A percentile compares a stretch with the other conserved stretches of the same genome.
Evolutionary conservation across 768 basidiomycete species (phyloP).

Genomic region (Boletus rubroflammeus): DNA sequence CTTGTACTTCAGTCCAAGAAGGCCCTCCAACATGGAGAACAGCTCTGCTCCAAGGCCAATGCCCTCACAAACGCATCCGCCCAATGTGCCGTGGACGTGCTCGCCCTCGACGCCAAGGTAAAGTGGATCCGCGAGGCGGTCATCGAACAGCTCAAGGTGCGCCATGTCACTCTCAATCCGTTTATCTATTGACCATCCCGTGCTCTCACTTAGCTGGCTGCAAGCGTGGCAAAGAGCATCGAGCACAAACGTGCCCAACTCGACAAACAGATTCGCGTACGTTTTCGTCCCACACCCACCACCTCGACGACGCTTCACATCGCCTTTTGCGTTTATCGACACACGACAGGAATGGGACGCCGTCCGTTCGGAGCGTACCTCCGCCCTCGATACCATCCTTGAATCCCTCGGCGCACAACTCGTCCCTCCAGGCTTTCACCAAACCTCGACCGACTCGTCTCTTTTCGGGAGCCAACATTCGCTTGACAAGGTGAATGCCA

Average conservation of each 20-base stretch:
- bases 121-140: slow-evolving; percentile 75
- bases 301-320: not conserved
- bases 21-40: slow-evolving; percentile 73
- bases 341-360: slow-evolving; percentile 64
- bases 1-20: slow-evolving; percentile 81
- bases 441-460: slow-evolving; percentile 61
- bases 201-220: slow-evolving; percentile 54
- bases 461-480: slow-evolving; percentile 78
- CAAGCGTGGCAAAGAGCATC: slow-evolving; percentile 68
- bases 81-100: slow-evolving; percentile 62
- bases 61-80: slow-evolving; percentile 62
- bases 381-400: slow-evolving; percentile 63
- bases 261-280: slow-evolving; percentile 58
- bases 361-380: slow-evolving; percentile 54
- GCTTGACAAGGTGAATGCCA: slow-evolving; percentile 37
- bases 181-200: not conserved
- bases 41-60: slow-evolving; percentile 68
- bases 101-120: slow-evolving; percentile 77
- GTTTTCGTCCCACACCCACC: slow-evolving; percentile 13
- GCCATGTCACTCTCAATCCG: not conserved
- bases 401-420: slow-evolving; percentile 69
- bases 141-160: slow-evolving; percentile 71
- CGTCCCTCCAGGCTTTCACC: slow-evolving; percentile 77
- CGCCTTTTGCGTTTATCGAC: not conserved
- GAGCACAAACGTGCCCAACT: slow-evolving; percentile 65